These are phyloP conservation scores for Circinella umbellata DNA, from an alignment of 371 early-diverging fungal genomes.

Conservation along the genomic window DNA sequence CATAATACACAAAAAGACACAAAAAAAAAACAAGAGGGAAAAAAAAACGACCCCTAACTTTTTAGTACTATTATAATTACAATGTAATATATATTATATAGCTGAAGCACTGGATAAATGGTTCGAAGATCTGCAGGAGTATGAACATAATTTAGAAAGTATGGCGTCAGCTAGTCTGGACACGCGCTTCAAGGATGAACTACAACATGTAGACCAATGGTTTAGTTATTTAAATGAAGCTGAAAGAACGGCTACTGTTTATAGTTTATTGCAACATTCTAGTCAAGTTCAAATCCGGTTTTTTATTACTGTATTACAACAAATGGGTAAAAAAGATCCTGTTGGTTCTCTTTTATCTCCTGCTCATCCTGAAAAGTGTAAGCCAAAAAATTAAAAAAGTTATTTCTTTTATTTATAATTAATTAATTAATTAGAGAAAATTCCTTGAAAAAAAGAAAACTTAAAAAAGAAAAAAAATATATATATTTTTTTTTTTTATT, in stretches of 20 bases:
- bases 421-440: too few species aligned
- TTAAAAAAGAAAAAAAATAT: neutral
- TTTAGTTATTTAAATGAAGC: conserved; percentile 88
- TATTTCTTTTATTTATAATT: conserved; percentile 7
- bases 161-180: conserved; percentile 94
- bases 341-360: conserved; percentile 57
- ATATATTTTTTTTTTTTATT: conserved; percentile 2
- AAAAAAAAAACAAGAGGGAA: too few species aligned
- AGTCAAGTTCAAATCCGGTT: conserved; percentile 91
- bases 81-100: conserved; percentile 18
- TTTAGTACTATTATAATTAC: neutral
- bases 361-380: conserved; percentile 57
- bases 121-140: conserved; percentile 90
- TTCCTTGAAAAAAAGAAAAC: neutral
- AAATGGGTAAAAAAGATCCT: conserved; percentile 82
- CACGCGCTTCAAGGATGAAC: conserved; percentile 61
- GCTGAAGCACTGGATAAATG: conserved; percentile 86
- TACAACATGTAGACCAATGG: conserved; percentile 94
- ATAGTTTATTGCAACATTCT: conserved; percentile 87
- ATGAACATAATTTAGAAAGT: conserved; percentile 89
- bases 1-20: neutral
- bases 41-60: neutral
- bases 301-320: conserved; percentile 89
- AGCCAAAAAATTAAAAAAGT: too few species aligned
- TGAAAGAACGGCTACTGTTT: conserved; percentile 91